Conservation (phyloP, 2,329 filamentous ascomycete genomes). For the Arthroderma sp. region DNA sequence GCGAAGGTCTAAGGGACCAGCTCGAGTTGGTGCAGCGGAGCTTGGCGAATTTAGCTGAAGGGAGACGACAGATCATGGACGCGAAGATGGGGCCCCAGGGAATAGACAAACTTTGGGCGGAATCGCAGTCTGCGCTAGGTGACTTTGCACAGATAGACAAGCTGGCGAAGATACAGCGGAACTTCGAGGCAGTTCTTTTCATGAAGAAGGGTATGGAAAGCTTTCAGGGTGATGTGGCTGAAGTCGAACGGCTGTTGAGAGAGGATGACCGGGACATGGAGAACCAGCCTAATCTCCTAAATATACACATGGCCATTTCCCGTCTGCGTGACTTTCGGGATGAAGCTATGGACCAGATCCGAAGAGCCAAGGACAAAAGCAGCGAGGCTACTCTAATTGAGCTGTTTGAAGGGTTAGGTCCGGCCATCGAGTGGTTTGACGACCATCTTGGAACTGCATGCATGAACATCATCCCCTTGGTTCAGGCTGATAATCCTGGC, state of each 20-base stretch:
- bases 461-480: conserved; percentile 75
- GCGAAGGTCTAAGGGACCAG: conserved; percentile 78
- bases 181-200: conserved; percentile 85
- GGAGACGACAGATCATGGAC: conserved; percentile 77
- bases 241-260: conserved; percentile 64
- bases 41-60: conserved; percentile 77
- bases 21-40: conserved; percentile 87
- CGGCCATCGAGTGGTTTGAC: conserved; percentile 87
- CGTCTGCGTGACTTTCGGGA: conserved; percentile 87
- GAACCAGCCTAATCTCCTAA: conserved; percentile 82
- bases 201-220: conserved; percentile 86
- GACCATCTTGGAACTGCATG: conserved; percentile 83
- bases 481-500: conserved; percentile 75
- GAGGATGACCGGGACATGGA: conserved; percentile 77
- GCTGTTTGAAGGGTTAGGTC: conserved; percentile 77
- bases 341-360: conserved; percentile 93
- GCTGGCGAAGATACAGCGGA: conserved; percentile 54
- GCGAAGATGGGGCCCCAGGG: conserved; percentile 99
- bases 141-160: conserved; percentile 80
- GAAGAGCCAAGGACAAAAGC: conserved; percentile 58
- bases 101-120: conserved; percentile 93
- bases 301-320: conserved; percentile 84
- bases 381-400: conserved; percentile 75
- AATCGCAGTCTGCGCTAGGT: conserved; percentile 92
- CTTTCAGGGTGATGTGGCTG: conserved; percentile 65